Percentiles rank a stretch among this genome's conserved stretches.
Evolutionary conservation across 2,329 filamentous ascomycete species (phyloP).

Genomic region (Hymenoscyphus infarciens): DNA sequence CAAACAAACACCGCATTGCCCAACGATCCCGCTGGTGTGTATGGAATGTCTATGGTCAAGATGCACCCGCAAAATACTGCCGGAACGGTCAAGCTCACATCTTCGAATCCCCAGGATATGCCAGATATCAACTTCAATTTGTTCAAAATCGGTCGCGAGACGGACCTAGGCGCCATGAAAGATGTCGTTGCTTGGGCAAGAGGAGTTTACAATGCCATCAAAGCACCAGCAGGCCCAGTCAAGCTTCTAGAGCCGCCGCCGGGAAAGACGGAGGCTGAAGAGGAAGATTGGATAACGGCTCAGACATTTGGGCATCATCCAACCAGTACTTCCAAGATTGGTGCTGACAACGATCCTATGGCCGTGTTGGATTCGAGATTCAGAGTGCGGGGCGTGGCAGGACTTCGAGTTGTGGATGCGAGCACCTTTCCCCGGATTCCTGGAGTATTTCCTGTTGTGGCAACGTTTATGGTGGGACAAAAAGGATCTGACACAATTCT

Average conservation of each 20-base stretch:
- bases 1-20: constrained; percentile 37
- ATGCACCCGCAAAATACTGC: constrained; percentile 43
- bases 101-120: constrained; percentile 58
- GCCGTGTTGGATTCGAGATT: constrained; percentile 12
- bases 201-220: constrained; percentile 5
- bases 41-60: constrained; percentile 28
- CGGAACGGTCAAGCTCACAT: constrained; percentile 59
- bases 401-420: constrained; percentile 9
- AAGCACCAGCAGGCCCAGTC: constrained; percentile 3
- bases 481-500: constrained; percentile 10
- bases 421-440: constrained; percentile 9
- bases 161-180: constrained; percentile 39
- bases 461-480: constrained; percentile 12
- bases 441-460: constrained; percentile 10
- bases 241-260: constrained; percentile 6
- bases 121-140: constrained; percentile 62
- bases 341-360: constrained; percentile 8
- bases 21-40: constrained; percentile 1
- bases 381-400: constrained; percentile 6
- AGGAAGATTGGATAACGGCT: constrained; percentile 11
- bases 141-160: constrained; percentile 37
- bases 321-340: constrained; percentile 7
- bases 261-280: constrained; percentile 5
- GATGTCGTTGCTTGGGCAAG: constrained; percentile 36
- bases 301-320: constrained; percentile 11